Evolutionary conservation across 805 yeast species (phyloP).

Genomic region (Lipomyces yamanashiensis): DNA sequence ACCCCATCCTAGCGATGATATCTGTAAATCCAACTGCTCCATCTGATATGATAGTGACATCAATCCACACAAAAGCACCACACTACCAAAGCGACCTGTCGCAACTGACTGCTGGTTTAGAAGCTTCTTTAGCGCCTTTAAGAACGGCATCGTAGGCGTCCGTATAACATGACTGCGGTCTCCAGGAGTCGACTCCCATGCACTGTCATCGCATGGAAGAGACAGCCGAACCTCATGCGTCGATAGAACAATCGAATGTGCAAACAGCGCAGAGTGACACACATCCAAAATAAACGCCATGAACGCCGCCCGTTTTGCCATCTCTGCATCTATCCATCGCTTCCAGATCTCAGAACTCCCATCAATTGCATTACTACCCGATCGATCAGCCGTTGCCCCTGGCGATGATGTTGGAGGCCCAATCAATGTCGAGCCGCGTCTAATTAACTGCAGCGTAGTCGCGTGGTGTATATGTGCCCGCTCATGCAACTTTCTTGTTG

Average conservation of each 20-base stretch:
- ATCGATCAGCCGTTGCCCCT: not conserved
- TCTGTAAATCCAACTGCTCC: conserved; percentile 72
- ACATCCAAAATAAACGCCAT: conserved; percentile 84
- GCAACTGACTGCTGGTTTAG: conserved; percentile 57
- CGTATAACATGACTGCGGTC: conserved; percentile 37
- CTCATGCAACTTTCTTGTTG: conserved; percentile 73
- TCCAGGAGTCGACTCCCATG: conserved; percentile 54
- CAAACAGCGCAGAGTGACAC: conserved; percentile 75
- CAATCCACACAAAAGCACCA: conserved; percentile 68
- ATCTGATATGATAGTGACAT: conserved; percentile 70
- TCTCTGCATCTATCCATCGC: conserved; percentile 81
- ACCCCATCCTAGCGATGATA: conserved; percentile 53
- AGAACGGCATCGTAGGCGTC: conserved; percentile 50
- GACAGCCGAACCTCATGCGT: conserved; percentile 66
- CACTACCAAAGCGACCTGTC: conserved; percentile 65
- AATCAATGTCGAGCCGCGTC: conserved; percentile 50
- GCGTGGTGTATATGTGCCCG: conserved; percentile 87
- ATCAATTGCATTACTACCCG: conserved; percentile 9
- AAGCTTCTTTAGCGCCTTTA: conserved; percentile 61
- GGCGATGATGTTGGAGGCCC: conserved; percentile 6
- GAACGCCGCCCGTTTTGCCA: conserved; percentile 74
- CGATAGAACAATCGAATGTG: conserved; percentile 65
- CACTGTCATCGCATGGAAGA: conserved; percentile 65
- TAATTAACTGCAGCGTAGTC: conserved; percentile 68
- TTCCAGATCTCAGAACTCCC: conserved; percentile 51